These are phyloP conservation scores for Colletotrichum orchidophilum DNA, from an alignment of 2,329 filamentous ascomycete genomes.

Conservation along the genomic window DNA sequence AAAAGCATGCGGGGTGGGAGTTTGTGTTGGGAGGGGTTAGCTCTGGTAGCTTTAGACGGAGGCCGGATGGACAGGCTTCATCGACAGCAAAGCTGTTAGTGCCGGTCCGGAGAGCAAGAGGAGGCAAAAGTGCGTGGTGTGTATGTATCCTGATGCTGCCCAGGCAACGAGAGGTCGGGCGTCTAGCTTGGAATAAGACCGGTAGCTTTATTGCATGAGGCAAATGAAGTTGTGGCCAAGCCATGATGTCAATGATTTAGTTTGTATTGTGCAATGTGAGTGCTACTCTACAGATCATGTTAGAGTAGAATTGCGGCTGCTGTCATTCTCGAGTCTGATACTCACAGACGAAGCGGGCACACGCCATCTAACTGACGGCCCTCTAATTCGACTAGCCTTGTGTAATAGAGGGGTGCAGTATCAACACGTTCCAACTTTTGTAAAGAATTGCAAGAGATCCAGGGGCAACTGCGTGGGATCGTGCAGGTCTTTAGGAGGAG, in stretches of 20 bases:
- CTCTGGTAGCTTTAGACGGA: conserved; percentile 22
- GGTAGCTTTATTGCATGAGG: background rate
- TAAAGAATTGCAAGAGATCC: no score
- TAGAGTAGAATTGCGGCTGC: no score
- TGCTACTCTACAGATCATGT: no score
- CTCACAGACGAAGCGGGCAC: no score
- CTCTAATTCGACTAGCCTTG: no score
- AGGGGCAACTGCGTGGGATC: background rate
- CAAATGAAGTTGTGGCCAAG: background rate
- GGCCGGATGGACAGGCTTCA: background rate
- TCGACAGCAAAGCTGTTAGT: background rate
- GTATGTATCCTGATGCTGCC: background rate
- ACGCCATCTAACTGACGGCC: no score
- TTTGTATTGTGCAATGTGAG: background rate
- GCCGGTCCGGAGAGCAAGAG: background rate
- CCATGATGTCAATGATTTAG: background rate
- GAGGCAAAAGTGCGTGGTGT: background rate
- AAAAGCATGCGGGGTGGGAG: background rate
- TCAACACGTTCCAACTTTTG: background rate
- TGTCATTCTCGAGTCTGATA: no score
- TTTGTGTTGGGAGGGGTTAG: background rate
- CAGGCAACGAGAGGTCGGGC: background rate
- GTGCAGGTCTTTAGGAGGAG: background rate
- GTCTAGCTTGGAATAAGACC: background rate
- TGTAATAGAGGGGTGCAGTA: background rate